A percentile compares a stretch with the other conserved stretches of the same genome.
Evolutionary conservation across 2,329 filamentous ascomycete genomes (phyloP).

Genomic region (Aspergillus carbonarius): DNA sequence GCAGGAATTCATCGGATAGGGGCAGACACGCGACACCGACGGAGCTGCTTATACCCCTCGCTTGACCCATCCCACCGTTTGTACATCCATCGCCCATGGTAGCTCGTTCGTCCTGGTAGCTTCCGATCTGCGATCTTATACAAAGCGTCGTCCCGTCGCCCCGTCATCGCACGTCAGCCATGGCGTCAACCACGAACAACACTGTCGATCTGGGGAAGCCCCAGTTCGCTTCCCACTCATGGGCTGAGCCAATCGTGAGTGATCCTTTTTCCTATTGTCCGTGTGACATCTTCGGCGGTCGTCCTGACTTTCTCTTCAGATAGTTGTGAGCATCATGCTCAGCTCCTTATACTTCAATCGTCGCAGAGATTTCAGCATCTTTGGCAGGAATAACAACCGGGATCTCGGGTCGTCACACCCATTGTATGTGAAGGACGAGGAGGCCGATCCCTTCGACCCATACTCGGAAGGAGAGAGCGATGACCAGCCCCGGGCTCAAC

Average conservation of each 20-base stretch:
- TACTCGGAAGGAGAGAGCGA: slow-evolving; percentile 21
- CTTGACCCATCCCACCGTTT: background rate
- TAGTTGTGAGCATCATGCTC: slow-evolving; percentile 52
- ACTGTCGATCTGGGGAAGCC: slow-evolving; percentile 33
- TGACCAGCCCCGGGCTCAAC: slow-evolving; percentile 49
- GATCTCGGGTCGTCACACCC: slow-evolving; percentile 2
- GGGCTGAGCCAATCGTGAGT: slow-evolving; percentile 38
- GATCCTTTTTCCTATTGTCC: background rate
- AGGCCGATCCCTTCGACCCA: slow-evolving; percentile 2
- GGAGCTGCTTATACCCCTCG: background rate
- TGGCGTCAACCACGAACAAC: background rate
- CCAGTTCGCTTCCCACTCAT: slow-evolving; percentile 37
- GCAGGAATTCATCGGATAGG: background rate
- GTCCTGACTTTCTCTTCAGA: slow-evolving; percentile 32
- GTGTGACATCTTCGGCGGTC: background rate
- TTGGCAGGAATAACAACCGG: slow-evolving; percentile 25
- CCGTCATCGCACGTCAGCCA: background rate
- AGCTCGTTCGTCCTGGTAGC: background rate
- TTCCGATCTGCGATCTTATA: background rate
- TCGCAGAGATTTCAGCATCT: slow-evolving; percentile 45
- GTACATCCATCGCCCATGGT: background rate
- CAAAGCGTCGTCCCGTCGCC: background rate
- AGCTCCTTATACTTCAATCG: slow-evolving; percentile 51
- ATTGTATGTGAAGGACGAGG: slow-evolving; percentile 5
- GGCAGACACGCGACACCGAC: slow-evolving; percentile 1